Base-by-base conservation (phyloP, 1,284 basidiomycete genomes). In the Rhodotorula glutinis region DNA sequence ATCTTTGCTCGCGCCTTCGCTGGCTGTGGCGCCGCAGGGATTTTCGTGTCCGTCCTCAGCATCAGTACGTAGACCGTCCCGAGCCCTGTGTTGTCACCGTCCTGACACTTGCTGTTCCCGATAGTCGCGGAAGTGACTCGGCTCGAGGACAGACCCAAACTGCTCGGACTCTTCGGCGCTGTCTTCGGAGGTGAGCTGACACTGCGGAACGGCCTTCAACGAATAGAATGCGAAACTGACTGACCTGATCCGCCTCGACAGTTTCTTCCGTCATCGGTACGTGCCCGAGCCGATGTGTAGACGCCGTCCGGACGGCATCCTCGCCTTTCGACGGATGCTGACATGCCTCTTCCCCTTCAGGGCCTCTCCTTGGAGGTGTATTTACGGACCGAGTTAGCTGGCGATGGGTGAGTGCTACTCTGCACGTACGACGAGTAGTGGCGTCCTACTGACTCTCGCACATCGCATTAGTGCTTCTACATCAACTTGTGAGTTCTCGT, bases 1-100 rank as follows among this genome's bases (percentile, higher is more conserved):
- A 84, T 84, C 72, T 79, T 83, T 54, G 82, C 82, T 1, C 78
- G 84, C 52, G 82, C 82, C 0, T 75, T 84, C 51, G 79, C 82
- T 0, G 83, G 83, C 43, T 74, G 81, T 5, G 83, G 82, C 14
- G 83, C 81, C 0, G 80, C 81, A 0, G 83, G 72, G 21, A 78
- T 79, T 70, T 79, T 79, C 65, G 79, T 81, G n/a, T 77, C 78
- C 19, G 76, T 79, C 47, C 76, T 83, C 40, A 78, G 79, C 29
- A 77, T 82, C 72, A 80, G 47, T 49, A 3, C 23, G 47, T 49
- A n/a, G 25, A 27, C n/a, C 9, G 47, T 25, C 14, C 9, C n/a
- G 13, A 3, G 4, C 25, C 23, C 10, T 10, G 23, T 9, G 16
- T 16, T n/a, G 3, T 17, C 21, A 10, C 44, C n/a, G 19, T 19